Conservation (phyloP, 164 flowering plant genomes). For the Sextonia rubra region DNA sequence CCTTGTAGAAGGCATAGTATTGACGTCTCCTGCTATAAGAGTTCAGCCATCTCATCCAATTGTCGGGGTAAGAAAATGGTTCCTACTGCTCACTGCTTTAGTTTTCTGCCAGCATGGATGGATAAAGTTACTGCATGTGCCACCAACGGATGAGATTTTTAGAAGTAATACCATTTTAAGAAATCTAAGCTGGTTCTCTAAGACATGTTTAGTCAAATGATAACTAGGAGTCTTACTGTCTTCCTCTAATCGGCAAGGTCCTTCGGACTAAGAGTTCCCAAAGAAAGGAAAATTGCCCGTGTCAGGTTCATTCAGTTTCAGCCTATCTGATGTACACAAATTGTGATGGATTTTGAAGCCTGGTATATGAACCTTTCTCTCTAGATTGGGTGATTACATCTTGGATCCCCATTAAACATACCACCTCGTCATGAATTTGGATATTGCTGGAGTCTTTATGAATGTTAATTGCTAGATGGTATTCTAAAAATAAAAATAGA, state of each 20-base stretch:
- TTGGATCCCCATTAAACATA: neutral
- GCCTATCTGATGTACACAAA: neutral
- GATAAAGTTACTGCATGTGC: too few species aligned
- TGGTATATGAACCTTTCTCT: neutral
- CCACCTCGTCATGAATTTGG: neutral
- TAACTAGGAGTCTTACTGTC: neutral
- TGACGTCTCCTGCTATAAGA: conserved; percentile 84
- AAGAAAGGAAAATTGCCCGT: too few species aligned
- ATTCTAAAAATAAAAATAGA: too few species aligned
- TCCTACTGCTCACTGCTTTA: neutral
- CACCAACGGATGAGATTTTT: neutral
- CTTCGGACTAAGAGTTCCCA: neutral
- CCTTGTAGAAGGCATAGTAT: conserved; percentile 46
- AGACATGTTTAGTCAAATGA: neutral
- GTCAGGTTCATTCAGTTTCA: neutral
- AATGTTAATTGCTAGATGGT: too few species aligned
- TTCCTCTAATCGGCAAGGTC: neutral
- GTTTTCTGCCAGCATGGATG: neutral
- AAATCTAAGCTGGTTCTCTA: neutral
- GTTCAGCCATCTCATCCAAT: conserved; percentile 87
- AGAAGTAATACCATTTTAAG: neutral
- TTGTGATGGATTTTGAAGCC: neutral
- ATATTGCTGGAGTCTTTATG: neutral
- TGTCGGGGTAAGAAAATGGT: conserved; percentile 32
- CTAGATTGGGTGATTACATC: neutral